Evolutionary conservation across 2,329 filamentous ascomycete genomes (phyloP).

Genomic region (Hawksworthiomyces lignivorus): DNA sequence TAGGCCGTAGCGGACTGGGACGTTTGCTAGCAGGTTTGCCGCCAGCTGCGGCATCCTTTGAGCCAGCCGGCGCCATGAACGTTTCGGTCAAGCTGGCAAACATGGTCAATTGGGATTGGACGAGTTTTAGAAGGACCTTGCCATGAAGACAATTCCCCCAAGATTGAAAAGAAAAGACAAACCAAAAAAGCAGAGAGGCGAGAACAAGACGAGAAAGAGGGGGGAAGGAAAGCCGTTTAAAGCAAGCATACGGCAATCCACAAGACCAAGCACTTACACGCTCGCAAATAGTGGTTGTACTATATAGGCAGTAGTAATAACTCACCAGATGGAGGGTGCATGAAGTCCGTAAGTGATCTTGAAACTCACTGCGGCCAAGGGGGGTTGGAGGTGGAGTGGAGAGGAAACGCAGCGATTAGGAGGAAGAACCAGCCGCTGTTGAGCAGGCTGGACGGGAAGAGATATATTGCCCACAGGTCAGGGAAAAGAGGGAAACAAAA

Average conservation of each 20-base stretch:
- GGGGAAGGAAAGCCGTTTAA: neutral
- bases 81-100: conserved; percentile 21
- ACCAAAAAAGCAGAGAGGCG: neutral
- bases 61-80: conserved; percentile 21
- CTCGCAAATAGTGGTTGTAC: neutral
- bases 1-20: conserved; percentile 21
- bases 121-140: no score
- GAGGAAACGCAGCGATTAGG: neutral
- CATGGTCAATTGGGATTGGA: conserved; percentile 17
- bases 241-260: neutral
- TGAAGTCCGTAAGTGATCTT: conserved; percentile 12
- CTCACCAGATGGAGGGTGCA: conserved; percentile 9
- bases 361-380: conserved; percentile 11
- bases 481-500: neutral
- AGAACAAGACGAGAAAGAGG: neutral
- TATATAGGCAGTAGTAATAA: neutral
- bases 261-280: neutral
- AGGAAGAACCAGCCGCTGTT: neutral
- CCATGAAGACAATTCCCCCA: no score
- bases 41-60: conserved; percentile 15
- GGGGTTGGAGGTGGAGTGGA: conserved; percentile 6
- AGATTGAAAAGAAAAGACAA: neutral
- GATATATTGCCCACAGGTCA: conserved; percentile 1
- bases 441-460: neutral
- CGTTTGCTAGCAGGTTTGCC: conserved; percentile 11